A percentile compares a stretch with the other conserved stretches of the same genome.
phyloP scores from a whole-genome alignment of 75 land plant genomes.

The Picea glauca region DNA sequence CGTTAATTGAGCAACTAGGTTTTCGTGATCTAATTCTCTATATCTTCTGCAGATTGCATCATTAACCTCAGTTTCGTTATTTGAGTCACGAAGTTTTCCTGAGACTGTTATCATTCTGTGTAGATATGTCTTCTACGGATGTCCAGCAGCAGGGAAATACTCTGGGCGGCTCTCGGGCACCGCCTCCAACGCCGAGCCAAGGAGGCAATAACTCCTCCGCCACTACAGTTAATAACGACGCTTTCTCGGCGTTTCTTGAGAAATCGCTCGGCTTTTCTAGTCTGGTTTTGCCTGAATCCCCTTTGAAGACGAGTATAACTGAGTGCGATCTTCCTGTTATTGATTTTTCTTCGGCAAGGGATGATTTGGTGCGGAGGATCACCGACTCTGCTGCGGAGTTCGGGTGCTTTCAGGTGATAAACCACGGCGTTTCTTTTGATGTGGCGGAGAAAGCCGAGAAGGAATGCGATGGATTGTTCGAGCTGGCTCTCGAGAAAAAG shows the following conservation, averaged over 20 bases:
- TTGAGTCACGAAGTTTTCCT: too few relatives aligned
- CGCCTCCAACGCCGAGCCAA: neutral
- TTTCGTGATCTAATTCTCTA: too few relatives aligned
- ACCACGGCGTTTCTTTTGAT: neutral
- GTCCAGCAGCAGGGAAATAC: too few relatives aligned
- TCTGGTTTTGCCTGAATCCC: slow-evolving; percentile 8
- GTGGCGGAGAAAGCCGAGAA: neutral
- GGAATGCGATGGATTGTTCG: neutral
- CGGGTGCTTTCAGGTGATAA: neutral
- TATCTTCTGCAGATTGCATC: too few relatives aligned
- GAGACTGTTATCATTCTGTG: too few relatives aligned
- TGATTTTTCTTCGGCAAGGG: neutral
- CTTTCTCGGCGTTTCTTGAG: slow-evolving; percentile 2
- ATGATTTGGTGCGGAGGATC: neutral
- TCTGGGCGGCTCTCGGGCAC: too few relatives aligned
- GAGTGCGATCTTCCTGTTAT: neutral
- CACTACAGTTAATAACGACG: neutral
- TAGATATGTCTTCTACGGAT: too few relatives aligned
- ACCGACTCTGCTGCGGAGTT: neutral
- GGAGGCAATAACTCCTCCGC: neutral
- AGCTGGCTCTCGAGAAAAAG: neutral
- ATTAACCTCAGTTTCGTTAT: too few relatives aligned
- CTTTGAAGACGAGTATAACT: neutral
- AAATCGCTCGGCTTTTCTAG: neutral
- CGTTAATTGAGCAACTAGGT: too few relatives aligned